Conservation (phyloP, 768 basidiomycete species). For the Ramaria sp. region DNA sequence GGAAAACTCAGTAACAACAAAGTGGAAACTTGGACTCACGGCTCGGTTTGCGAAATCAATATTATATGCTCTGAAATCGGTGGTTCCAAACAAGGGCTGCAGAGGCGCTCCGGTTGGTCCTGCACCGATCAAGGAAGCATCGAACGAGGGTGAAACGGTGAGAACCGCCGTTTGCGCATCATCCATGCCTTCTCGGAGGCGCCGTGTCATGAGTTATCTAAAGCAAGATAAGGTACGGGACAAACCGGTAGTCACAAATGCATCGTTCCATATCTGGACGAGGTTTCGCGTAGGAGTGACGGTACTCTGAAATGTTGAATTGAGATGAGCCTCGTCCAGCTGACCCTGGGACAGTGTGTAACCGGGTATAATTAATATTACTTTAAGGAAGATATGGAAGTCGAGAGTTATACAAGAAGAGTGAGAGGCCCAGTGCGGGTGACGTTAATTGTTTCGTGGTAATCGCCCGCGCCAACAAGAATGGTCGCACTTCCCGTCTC, state of each 20-base stretch:
- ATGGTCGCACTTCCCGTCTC: slow-evolving; percentile 31
- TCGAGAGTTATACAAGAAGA: slow-evolving; percentile 34
- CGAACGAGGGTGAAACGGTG: slow-evolving; percentile 43
- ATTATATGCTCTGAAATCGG: slow-evolving; percentile 55
- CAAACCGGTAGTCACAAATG: slow-evolving; percentile 20
- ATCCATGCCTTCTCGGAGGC: slow-evolving; percentile 26
- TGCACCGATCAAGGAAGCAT: slow-evolving; percentile 47
- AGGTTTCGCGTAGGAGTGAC: slow-evolving; percentile 35
- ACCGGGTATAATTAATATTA: neutral
- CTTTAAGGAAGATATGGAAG: neutral
- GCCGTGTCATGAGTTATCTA: neutral
- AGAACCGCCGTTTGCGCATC: slow-evolving; percentile 52
- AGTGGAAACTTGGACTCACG: slow-evolving; percentile 27
- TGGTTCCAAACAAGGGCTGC: slow-evolving; percentile 39
- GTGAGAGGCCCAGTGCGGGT: slow-evolving; percentile 43
- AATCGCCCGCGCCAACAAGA: slow-evolving; percentile 47
- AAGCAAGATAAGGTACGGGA: neutral
- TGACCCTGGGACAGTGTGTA: slow-evolving; percentile 32
- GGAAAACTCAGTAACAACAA: neutral
- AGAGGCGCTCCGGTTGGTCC: slow-evolving; percentile 47
- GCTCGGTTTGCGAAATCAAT: slow-evolving; percentile 58
- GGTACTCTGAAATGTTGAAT: slow-evolving; percentile 17
- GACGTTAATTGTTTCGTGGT: slow-evolving; percentile 49
- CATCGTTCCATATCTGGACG: slow-evolving; percentile 42
- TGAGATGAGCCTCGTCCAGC: slow-evolving; percentile 26